Evolutionary conservation across 306 rosid genomes (phyloP).

Genomic region (Cicer chorassanicum): DNA sequence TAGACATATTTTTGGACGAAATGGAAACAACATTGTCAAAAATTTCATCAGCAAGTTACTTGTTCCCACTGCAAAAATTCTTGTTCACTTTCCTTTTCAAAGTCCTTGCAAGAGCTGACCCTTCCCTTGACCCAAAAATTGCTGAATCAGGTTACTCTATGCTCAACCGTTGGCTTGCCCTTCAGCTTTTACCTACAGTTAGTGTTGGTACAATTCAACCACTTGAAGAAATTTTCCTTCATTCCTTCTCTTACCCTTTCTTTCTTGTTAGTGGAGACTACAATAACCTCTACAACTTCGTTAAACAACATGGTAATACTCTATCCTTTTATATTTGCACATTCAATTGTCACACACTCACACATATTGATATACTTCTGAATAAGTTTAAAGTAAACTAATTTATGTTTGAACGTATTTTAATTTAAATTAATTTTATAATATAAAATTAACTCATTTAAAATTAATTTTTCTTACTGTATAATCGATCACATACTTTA

Average conservation of each 20-base stretch:
- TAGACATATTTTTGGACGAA: constrained; percentile 61
- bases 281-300: constrained; percentile 59
- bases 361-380: too few relatives aligned
- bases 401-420: too few relatives aligned
- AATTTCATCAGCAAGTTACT: constrained; percentile 45
- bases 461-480: too few relatives aligned
- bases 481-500: too few relatives aligned
- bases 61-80: constrained; percentile 59
- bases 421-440: too few relatives aligned
- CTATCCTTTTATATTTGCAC: background rate
- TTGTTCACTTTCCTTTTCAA: constrained; percentile 70
- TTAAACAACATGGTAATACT: constrained; percentile 63
- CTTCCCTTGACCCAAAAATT: constrained; percentile 58
- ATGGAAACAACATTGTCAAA: constrained; percentile 60
- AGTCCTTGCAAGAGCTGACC: constrained; percentile 67
- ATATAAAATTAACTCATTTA: too few relatives aligned
- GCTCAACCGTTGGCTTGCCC: constrained; percentile 79
- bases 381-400: too few relatives aligned
- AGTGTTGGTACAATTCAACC: constrained; percentile 74
- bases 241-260: constrained; percentile 78
- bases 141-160: constrained; percentile 62
- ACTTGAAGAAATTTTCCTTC: constrained; percentile 82
- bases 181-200: constrained; percentile 78
- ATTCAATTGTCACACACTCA: too few relatives aligned
- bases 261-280: constrained; percentile 74